Conservation (phyloP, 129 eudicot genomes). For the Oenanthe sinensis region DNA sequence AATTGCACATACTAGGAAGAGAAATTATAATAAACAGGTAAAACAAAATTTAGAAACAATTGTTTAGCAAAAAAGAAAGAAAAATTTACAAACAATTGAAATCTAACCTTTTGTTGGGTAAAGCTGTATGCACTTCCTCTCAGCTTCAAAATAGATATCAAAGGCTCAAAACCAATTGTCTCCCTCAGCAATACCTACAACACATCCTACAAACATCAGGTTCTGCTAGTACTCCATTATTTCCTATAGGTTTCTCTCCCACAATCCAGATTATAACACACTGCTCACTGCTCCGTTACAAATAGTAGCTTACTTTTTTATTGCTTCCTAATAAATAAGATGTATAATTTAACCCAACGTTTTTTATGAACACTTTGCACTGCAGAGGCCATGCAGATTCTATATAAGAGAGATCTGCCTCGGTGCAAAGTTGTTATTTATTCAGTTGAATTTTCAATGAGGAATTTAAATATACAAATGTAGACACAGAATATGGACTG, state of each 20-base stretch:
- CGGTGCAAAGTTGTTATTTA: background rate
- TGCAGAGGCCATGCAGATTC: background rate
- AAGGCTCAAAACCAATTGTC: slow-evolving; percentile 80
- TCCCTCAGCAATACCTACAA: slow-evolving; percentile 79
- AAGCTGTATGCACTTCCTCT: slow-evolving; percentile 81
- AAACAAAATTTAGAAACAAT: slow-evolving; percentile 8
- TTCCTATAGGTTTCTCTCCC: background rate
- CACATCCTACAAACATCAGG: slow-evolving; percentile 12
- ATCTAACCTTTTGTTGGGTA: slow-evolving; percentile 87
- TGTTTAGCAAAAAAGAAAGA: background rate
- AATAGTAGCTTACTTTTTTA: background rate
- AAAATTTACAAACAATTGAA: slow-evolving; percentile 14
- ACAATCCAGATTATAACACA: background rate
- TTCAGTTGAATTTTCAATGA: background rate
- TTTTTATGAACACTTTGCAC: background rate
- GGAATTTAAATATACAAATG: background rate
- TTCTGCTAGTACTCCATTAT: no score
- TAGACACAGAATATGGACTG: background rate
- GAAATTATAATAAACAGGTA: background rate
- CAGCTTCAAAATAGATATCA: slow-evolving; percentile 78
- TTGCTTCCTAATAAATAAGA: background rate
- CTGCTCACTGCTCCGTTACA: background rate
- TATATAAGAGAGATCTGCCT: background rate
- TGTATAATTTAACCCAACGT: background rate
- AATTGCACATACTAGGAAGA: background rate